Conservation (phyloP, 2,329 filamentous ascomycete species). For the Pestalotiopsis sp. region DNA sequence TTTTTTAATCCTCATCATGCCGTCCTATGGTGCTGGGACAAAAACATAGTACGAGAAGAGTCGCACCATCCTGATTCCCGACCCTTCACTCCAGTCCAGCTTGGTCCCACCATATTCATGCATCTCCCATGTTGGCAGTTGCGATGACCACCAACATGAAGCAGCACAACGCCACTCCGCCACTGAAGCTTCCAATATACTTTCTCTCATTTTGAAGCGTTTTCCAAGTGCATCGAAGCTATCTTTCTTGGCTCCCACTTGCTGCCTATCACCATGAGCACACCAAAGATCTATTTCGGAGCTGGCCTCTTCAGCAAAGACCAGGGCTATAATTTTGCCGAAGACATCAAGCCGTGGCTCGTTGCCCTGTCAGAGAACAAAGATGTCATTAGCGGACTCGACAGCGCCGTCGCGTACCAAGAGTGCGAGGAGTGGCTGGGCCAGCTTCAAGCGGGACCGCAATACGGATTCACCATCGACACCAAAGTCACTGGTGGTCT, state of each 20-base stretch:
- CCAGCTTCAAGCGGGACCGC: not conserved
- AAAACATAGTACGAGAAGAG: too few relatives aligned
- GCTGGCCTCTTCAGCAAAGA: not conserved
- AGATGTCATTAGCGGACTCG: not conserved
- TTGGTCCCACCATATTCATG: too few relatives aligned
- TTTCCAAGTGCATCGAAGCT: too few relatives aligned
- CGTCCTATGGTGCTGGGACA: too few relatives aligned
- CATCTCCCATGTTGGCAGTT: too few relatives aligned
- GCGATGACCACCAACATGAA: too few relatives aligned
- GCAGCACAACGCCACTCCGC: too few relatives aligned
- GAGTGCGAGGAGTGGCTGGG: not conserved
- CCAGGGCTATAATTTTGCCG: not conserved
- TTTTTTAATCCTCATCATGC: too few relatives aligned
- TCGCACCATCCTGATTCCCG: too few relatives aligned
- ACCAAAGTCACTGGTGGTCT: constrained; percentile 2
- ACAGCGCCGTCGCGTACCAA: not conserved
- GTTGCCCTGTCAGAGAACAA: not conserved
- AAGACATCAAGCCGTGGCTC: not conserved
- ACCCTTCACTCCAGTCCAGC: too few relatives aligned
- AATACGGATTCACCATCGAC: not conserved
- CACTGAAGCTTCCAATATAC: too few relatives aligned
- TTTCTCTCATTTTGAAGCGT: too few relatives aligned
- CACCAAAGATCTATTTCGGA: not conserved
- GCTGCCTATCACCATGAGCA: not conserved
- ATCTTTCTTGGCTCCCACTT: not conserved